Evolutionary conservation across 495 filamentous ascomycete species (phyloP).

Genomic region (Trichoderma reesei): DNA sequence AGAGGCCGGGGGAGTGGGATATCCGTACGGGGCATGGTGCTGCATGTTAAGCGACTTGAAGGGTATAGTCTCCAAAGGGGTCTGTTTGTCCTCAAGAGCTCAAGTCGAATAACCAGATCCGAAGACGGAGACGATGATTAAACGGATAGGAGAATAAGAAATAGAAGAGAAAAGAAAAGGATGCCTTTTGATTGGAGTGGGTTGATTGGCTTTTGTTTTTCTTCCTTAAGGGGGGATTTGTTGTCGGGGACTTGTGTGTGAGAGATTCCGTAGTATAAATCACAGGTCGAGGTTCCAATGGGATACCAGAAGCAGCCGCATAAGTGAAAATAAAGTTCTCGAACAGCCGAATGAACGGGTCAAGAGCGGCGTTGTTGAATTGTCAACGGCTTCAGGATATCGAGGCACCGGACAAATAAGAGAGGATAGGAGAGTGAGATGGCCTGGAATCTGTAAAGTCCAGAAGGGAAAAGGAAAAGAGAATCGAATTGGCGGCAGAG

Average conservation of each 20-base stretch:
- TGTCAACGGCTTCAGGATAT: constrained; percentile 15
- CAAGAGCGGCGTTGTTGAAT: constrained; percentile 12
- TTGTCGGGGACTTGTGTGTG: background rate
- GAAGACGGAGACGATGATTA: constrained; percentile 12
- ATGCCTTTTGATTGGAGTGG: constrained; percentile 17
- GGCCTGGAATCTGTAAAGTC: constrained; percentile 12
- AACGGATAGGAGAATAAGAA: constrained; percentile 19
- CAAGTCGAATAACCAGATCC: constrained; percentile 15
- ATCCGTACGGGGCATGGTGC: constrained; percentile 44
- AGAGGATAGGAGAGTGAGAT: constrained; percentile 16
- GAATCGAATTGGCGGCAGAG: constrained; percentile 12
- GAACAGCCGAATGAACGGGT: constrained; percentile 9
- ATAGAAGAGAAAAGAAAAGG: constrained; percentile 8
- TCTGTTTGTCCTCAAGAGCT: constrained; percentile 21
- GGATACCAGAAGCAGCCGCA: constrained; percentile 11
- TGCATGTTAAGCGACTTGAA: constrained; percentile 33
- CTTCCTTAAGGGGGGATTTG: background rate
- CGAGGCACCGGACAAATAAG: constrained; percentile 9
- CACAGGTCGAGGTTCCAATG: constrained; percentile 10
- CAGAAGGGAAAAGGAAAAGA: background rate
- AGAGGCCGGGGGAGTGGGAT: constrained; percentile 43
- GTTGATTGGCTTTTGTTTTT: background rate
- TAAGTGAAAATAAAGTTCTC: constrained; percentile 10
- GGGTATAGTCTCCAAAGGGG: constrained; percentile 15
- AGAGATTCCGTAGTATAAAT: constrained; percentile 12